Evolutionary conservation across 1,139 yeast species (phyloP).

Genomic region (Kazachstania sp.): DNA sequence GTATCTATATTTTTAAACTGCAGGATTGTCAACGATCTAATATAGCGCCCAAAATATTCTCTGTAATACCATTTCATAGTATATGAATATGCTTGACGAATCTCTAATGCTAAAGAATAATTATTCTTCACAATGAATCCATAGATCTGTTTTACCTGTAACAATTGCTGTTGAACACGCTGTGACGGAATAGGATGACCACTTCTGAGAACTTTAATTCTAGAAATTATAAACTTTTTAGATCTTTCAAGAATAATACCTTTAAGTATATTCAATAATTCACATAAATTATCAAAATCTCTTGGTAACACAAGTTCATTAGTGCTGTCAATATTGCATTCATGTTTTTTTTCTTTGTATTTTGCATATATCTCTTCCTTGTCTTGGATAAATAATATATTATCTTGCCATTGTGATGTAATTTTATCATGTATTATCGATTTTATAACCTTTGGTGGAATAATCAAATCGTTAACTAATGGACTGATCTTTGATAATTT

Average conservation of each 20-base stretch:
- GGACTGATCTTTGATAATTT: constrained; percentile 55
- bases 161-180: constrained; percentile 57
- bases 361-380: constrained; percentile 43
- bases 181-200: constrained; percentile 53
- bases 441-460: constrained; percentile 59
- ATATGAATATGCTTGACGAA: constrained; percentile 69
- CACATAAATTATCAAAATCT: constrained; percentile 22
- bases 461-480: constrained; percentile 58
- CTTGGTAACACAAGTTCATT: constrained; percentile 15
- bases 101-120: constrained; percentile 61
- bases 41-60: constrained; percentile 69
- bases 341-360: constrained; percentile 20
- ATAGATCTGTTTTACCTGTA: constrained; percentile 53
- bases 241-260: constrained; percentile 56
- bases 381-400: constrained; percentile 48
- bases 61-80: constrained; percentile 93
- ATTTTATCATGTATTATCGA: constrained; percentile 44
- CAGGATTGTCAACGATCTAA: constrained; percentile 63
- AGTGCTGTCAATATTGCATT: neutral
- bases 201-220: constrained; percentile 57
- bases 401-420: constrained; percentile 48
- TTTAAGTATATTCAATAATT: constrained; percentile 33
- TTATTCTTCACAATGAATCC: constrained; percentile 49
- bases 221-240: constrained; percentile 55
- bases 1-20: constrained; percentile 46